Evolutionary conservation across 2,329 filamentous ascomycete genomes (phyloP).

Genomic region (Beauveria sp.): DNA sequence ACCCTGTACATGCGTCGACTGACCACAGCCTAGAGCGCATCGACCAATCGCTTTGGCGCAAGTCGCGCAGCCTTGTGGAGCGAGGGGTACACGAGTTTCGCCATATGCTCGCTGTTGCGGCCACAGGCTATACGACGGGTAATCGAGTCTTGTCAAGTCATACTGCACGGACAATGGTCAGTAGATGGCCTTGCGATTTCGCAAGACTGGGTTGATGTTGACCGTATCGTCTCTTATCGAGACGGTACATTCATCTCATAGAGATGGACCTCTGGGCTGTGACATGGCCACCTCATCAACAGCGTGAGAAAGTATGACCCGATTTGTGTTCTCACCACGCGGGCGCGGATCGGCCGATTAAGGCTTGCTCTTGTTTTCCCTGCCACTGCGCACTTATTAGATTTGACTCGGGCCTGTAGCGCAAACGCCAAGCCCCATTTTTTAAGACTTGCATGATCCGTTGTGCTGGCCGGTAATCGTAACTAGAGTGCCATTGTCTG

Average conservation of each 20-base stretch:
- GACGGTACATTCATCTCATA: background rate
- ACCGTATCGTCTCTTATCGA: background rate
- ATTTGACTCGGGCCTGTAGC: conserved; percentile 1
- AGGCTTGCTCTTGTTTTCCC: background rate
- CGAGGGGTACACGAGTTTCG: background rate
- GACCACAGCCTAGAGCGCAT: background rate
- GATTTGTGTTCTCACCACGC: background rate
- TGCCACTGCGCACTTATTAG: background rate
- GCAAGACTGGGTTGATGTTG: background rate
- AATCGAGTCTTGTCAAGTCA: background rate
- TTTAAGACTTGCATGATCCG: background rate
- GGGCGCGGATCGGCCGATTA: conserved; percentile 1
- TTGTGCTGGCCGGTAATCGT: background rate
- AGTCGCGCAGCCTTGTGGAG: conserved; percentile 10
- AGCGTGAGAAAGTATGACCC: background rate
- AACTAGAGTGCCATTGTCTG: background rate
- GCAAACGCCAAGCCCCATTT: background rate
- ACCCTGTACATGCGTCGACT: background rate
- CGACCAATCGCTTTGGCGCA: background rate
- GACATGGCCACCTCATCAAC: background rate
- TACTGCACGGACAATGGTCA: background rate
- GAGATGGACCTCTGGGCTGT: background rate
- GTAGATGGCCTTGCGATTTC: background rate
- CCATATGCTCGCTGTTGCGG: conserved; percentile 4
- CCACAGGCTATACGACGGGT: background rate